Base-by-base conservation (phyloP, 768 basidiomycete genomes). In the Auriculariales sp. region DNA sequence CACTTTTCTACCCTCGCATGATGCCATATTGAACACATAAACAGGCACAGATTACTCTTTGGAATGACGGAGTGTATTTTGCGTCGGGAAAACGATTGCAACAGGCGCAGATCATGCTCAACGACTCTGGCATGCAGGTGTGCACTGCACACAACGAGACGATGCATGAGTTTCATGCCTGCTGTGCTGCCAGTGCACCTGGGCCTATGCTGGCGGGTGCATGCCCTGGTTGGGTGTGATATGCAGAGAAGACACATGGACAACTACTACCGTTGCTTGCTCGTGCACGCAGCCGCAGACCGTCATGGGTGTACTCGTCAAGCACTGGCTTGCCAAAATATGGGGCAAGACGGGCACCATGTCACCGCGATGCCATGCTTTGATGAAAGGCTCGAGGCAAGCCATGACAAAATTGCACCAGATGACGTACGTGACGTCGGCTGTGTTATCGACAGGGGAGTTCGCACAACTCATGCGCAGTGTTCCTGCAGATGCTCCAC, bases 331-430 rank as follows among this genome's bases (percentile, higher is more conserved):
- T 64, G 83, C 74, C 1, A 58, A 63, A 42, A 70, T 68, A 56
- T 81, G 83, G 73, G 76, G 72, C 3, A 76, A 77, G 60, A n/a
- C n/a, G n/a, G n/a, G n/a, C n/a, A 98, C 61, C 95, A 99, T 59
- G 91, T 98, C 48, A 76, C 90, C 0, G 92, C 97, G 46, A 98
- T 98, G 93, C 94, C 95, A 0, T 99, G 95, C 65, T 98, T 98
- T 65, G 95, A 99, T 73, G 98, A 98, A 68, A 99, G 98, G 61
- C 79, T 99, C 14, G 95, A 99, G 66, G 95, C 95, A 0, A 97
- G 93, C 7, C 76, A 95, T 24, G 77, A 81, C 44, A 93, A 99
- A 60, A 98, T 98, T 61, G 90, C 89, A 61, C 79, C 81, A 53
- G 81, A 83, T 6, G 56, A 75, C 1, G 91, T 90, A 9, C 72